Conservation (phyloP, 1,139 yeast species). For the Hyphopichia pseudoburtonii region DNA sequence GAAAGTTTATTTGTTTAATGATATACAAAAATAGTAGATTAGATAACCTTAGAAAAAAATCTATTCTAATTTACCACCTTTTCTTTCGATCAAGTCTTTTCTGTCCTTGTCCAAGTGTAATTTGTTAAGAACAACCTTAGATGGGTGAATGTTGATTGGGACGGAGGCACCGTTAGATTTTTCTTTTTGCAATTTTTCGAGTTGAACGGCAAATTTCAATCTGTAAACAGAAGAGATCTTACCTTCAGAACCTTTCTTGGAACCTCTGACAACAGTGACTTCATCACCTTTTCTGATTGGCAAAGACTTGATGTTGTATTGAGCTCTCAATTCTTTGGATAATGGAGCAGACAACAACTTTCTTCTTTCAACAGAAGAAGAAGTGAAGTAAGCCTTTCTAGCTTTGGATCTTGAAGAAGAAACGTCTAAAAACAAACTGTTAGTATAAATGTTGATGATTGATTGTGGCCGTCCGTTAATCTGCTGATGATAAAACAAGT, state of each 20-base stretch:
- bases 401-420: constrained; percentile 99
- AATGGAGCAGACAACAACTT: constrained; percentile 96
- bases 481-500: too few species aligned
- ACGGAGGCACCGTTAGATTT: constrained; percentile 98
- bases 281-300: constrained; percentile 99
- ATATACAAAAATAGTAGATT: constrained; percentile 4
- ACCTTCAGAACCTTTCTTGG: constrained; percentile 99
- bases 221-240: constrained; percentile 98
- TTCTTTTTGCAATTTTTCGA: constrained; percentile 97
- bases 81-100: constrained; percentile 84
- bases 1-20: neutral
- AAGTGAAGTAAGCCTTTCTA: constrained; percentile 99
- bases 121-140: constrained; percentile 98
- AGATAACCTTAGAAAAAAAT: constrained; percentile 8
- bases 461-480: too few species aligned
- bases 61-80: constrained; percentile 40
- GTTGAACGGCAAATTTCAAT: constrained; percentile 94
- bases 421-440: constrained; percentile 64
- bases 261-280: constrained; percentile 95
- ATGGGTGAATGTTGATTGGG: constrained; percentile 97
- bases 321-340: constrained; percentile 97
- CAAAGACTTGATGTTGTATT: constrained; percentile 92
- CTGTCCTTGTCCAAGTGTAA: constrained; percentile 98
- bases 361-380: constrained; percentile 97
- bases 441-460: constrained; percentile 23